Conservation (phyloP, 2,329 filamentous ascomycete species). For the Beauveria sp. region DNA sequence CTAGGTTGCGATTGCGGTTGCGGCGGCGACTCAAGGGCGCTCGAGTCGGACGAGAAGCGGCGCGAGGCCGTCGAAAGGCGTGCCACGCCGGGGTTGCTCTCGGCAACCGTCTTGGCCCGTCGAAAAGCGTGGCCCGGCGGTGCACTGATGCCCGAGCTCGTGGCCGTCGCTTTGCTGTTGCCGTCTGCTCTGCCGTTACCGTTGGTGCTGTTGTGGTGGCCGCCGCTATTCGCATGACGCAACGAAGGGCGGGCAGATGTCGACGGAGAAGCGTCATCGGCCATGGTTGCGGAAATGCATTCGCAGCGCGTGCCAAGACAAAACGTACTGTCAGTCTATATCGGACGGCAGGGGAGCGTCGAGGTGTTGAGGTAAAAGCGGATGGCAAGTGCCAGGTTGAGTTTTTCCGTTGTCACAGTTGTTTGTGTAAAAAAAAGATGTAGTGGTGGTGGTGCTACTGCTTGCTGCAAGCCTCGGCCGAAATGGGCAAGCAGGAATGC, state of each 20-base stretch:
- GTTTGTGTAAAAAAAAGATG: neutral
- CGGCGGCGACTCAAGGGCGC: conserved; percentile 18
- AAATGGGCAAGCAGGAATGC: neutral
- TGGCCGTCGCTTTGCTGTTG: neutral
- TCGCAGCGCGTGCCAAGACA: neutral
- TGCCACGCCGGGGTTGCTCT: conserved; percentile 15
- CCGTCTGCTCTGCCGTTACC: neutral
- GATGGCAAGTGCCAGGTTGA: neutral
- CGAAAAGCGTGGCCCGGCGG: conserved; percentile 31
- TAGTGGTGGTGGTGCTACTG: neutral
- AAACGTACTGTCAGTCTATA: no score
- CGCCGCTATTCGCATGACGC: conserved; percentile 5
- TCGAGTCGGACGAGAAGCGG: conserved; percentile 20
- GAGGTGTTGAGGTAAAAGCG: neutral
- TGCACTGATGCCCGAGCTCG: conserved; percentile 10
- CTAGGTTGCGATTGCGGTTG: conserved; percentile 36
- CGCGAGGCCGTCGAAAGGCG: conserved; percentile 18
- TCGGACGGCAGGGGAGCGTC: no score
- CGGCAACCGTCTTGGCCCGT: conserved; percentile 33
- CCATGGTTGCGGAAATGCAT: conserved; percentile 12
- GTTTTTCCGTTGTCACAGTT: neutral
- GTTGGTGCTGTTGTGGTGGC: neutral
- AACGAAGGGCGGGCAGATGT: conserved; percentile 6
- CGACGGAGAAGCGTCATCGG: conserved; percentile 15
- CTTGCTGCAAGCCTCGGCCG: neutral